These are phyloP conservation scores for Scorias spongiosa DNA, from an alignment of 2,329 filamentous ascomycete genomes.

Conservation along the genomic window DNA sequence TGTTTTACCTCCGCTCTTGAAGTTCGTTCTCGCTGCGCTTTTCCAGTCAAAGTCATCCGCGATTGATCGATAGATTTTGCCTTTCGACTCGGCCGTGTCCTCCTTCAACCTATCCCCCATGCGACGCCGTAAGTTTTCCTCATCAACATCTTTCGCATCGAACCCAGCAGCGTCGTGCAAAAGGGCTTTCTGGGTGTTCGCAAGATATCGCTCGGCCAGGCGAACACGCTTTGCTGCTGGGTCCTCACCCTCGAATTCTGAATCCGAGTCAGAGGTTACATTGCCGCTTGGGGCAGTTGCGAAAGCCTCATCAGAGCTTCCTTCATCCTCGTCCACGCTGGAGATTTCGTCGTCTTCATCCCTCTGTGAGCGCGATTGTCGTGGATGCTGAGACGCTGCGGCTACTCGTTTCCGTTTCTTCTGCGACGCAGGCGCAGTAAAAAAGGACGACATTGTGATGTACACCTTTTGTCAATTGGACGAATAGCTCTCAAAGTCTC, in stretches of 20 bases:
- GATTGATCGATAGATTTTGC: constrained; percentile 70
- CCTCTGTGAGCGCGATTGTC: constrained; percentile 25
- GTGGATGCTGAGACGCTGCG: constrained; percentile 37
- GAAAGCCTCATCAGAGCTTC: constrained; percentile 44
- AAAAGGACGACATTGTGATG: constrained; percentile 74
- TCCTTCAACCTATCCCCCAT: constrained; percentile 62
- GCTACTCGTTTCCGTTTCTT: constrained; percentile 71
- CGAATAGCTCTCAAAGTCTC: background rate
- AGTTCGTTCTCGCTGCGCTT: constrained; percentile 52
- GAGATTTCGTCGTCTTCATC: constrained; percentile 69
- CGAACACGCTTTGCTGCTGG: constrained; percentile 74
- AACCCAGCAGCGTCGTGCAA: constrained; percentile 61
- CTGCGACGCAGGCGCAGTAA: constrained; percentile 72
- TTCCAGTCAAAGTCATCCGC: constrained; percentile 57
- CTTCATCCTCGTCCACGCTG: constrained; percentile 47
- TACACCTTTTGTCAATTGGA: background rate
- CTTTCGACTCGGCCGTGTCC: constrained; percentile 83
- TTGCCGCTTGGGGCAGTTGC: constrained; percentile 10
- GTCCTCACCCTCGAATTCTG: constrained; percentile 60
- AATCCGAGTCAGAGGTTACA: constrained; percentile 28
- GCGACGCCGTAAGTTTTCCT: constrained; percentile 61
- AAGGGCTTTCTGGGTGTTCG: constrained; percentile 67
- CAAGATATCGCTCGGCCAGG: constrained; percentile 81
- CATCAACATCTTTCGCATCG: constrained; percentile 84
- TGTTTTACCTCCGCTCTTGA: constrained; percentile 61